These are phyloP conservation scores for Botrytis medusae DNA, from an alignment of 2,329 filamentous ascomycete species.

Conservation along the genomic window DNA sequence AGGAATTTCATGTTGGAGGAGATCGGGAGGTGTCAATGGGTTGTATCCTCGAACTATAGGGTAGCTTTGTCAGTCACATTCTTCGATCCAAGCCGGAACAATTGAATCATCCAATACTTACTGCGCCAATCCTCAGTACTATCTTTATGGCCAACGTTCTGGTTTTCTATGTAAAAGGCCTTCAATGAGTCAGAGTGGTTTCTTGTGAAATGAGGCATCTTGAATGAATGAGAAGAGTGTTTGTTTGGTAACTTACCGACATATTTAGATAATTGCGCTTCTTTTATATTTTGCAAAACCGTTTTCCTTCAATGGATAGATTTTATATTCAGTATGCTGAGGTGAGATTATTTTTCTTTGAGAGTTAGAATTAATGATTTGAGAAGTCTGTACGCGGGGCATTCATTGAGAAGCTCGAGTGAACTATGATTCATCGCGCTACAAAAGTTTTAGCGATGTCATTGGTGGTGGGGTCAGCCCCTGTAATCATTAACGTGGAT, in stretches of 20 bases:
- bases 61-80: not conserved
- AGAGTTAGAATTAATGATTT: not conserved
- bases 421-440: not conserved
- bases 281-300: conserved; percentile 8
- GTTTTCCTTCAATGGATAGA: not conserved
- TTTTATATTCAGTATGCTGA: conserved; percentile 9
- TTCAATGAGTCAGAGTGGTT: conserved; percentile 38
- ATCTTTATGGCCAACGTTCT: conserved; percentile 72
- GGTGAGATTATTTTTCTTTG: conserved; percentile 19
- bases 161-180: conserved; percentile 74
- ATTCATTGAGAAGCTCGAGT: not conserved
- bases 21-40: conserved; percentile 85
- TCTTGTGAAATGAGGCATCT: conserved; percentile 18
- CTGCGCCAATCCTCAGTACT: conserved; percentile 81
- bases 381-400: conserved; percentile 18
- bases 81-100: conserved; percentile 1
- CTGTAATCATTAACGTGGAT: conserved; percentile 3
- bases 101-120: conserved; percentile 47
- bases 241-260: conserved; percentile 19
- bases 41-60: conserved; percentile 65
- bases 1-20: conserved; percentile 90
- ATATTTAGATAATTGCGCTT: not conserved
- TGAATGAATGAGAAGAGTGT: not conserved
- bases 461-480: conserved; percentile 3
- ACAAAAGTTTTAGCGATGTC: conserved; percentile 18